These are phyloP conservation scores for Fusarium stilboides DNA, from an alignment of 2,329 filamentous ascomycete species.

Conservation along the genomic window DNA sequence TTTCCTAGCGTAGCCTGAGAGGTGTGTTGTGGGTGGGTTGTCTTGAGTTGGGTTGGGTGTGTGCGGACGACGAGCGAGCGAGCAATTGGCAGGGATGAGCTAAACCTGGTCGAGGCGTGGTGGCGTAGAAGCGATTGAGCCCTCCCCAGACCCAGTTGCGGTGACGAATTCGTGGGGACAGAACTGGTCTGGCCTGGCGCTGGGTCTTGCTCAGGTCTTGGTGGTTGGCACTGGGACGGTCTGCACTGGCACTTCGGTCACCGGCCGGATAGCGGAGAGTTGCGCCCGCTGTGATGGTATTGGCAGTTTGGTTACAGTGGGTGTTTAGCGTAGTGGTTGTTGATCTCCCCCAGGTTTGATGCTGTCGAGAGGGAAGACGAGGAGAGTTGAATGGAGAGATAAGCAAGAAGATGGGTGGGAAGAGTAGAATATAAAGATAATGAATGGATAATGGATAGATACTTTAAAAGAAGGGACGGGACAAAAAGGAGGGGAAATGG, in stretches of 20 bases:
- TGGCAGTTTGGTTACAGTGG: conserved; percentile 29
- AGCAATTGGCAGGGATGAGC: conserved; percentile 39
- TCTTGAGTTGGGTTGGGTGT: conserved; percentile 24
- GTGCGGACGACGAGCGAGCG: conserved; percentile 25
- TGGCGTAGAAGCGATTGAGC: conserved; percentile 45
- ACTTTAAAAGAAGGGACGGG: conserved; percentile 4
- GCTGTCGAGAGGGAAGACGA: conserved; percentile 12
- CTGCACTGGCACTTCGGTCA: conserved; percentile 42
- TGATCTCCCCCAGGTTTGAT: conserved; percentile 19
- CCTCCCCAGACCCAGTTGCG: conserved; percentile 46
- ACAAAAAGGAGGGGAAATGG: neutral
- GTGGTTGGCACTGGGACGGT: conserved; percentile 10
- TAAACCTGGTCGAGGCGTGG: conserved; percentile 48
- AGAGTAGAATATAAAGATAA: conserved; percentile 8
- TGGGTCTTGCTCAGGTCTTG: conserved; percentile 10
- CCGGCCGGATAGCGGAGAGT: conserved; percentile 42
- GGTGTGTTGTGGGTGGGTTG: conserved; percentile 33
- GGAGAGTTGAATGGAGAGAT: neutral
- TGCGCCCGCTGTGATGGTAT: conserved; percentile 40
- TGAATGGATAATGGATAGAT: neutral
- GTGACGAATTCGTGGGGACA: conserved; percentile 51
- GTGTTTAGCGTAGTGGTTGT: conserved; percentile 25
- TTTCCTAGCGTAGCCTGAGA: conserved; percentile 17
- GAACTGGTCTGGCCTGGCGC: conserved; percentile 24
- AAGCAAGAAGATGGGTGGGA: neutral